Percentiles rank a stretch among this genome's conserved stretches.
Conservation (phyloP, 306 rosid species). For the Inga leiocalycina region DNA sequence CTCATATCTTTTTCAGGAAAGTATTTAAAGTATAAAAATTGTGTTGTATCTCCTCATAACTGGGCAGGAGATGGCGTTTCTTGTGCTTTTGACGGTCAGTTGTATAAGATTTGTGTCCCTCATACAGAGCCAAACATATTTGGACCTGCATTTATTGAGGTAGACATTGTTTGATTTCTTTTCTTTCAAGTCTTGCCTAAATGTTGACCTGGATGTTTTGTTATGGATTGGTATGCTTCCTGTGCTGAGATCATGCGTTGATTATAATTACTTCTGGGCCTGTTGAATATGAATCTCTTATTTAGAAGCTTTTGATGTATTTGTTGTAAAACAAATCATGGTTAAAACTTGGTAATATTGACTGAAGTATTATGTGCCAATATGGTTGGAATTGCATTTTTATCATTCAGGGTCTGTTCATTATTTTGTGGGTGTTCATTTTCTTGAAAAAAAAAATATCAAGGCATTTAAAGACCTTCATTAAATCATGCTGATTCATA, state of each 20-base stretch:
- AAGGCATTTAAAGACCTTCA: background rate
- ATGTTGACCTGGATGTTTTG: conserved; percentile 19
- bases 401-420: background rate
- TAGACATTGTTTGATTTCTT: conserved; percentile 32
- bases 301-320: background rate
- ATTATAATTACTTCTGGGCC: background rate
- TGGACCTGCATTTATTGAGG: conserved; percentile 99
- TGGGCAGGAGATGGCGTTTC: conserved; percentile 47
- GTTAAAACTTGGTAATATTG: background rate
- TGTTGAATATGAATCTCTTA: background rate
- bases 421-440: background rate
- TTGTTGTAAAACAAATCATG: background rate
- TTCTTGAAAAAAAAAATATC: background rate
- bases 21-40: conserved; percentile 62
- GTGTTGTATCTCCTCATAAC: conserved; percentile 53
- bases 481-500: background rate
- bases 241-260: conserved; percentile 17
- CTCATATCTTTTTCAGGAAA: conserved; percentile 89
- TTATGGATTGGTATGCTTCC: conserved; percentile 24
- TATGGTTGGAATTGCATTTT: conserved; percentile 10
- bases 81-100: conserved; percentile 60
- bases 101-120: conserved; percentile 76
- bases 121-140: conserved; percentile 55
- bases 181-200: conserved; percentile 25
- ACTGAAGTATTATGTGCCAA: background rate